Base-by-base conservation (phyloP, 495 filamentous ascomycete genomes). In the Sphaerosporella brunnea region DNA sequence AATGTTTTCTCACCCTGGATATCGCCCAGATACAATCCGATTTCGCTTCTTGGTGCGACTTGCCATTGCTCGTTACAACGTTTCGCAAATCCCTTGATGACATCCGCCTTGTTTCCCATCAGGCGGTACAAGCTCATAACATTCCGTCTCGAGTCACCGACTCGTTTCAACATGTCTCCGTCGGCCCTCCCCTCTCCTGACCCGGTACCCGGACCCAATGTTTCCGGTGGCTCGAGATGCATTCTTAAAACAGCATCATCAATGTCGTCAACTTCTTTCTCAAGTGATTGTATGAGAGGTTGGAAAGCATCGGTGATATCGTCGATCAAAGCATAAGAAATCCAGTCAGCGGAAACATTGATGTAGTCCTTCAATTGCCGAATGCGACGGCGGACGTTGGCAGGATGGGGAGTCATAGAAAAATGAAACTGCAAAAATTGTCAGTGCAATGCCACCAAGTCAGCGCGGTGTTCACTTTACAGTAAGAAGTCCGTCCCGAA, bases 301-400 rank as follows among this genome's bases (percentile, higher is more conserved):
- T 79, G 84, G 60, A 96, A 97, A 26, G 75, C 80, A 66, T 97
- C 90, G 52, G 96, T 92, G 54, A 97, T 97, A 62, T 97, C 82
- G 64, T 97, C 90, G 60, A 97, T 97, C 66, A 97, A 75, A 25
- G 90, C 90, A 58, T 97, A 97, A 66, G 92, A 97, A 51, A 97
- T 88, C 90, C 90, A 97, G 63, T 97, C 90, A 52, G 84, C 84
- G 49, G 82, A 88, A 28, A 97, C 69, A 13, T 82, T 76, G 49
- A 95, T 80, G 59, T 93, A 94, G 56, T 96, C 90, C 55, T 92
- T 84, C 50, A 97, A 69, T 61, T 82, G 82, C 1, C 84, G 80
- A 57, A 97, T 94, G 61, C 90, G 74, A 69, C 83, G 83, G 44
- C 92, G 77, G 36, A 96, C 90, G 55, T 87, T 84, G 16, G 77